Evolutionary conservation across 139 green algal genomes (phyloP).

Genomic region (Edaphochlamys debaryana): DNA sequence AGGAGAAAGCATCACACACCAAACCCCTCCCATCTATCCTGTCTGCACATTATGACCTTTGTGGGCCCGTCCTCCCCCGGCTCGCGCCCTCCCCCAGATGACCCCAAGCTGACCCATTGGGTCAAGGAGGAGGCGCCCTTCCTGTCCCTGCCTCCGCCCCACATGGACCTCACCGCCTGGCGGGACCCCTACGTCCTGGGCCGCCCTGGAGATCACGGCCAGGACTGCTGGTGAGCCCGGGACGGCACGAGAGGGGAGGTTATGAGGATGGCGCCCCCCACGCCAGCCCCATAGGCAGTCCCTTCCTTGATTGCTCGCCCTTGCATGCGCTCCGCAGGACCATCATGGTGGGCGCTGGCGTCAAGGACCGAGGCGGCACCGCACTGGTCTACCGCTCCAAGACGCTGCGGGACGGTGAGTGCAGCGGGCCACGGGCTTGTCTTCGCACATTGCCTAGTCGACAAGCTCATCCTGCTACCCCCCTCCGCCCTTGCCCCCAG

Average conservation of each 20-base stretch:
- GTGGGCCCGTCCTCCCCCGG: too few species aligned
- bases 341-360: slow-evolving; percentile 80
- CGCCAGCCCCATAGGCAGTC: too few species aligned
- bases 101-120: slow-evolving; percentile 67
- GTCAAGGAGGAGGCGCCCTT: slow-evolving; percentile 72
- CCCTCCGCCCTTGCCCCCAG: background rate
- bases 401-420: slow-evolving; percentile 4
- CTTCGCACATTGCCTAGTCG: background rate
- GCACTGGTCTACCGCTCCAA: slow-evolving; percentile 37
- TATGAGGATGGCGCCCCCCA: too few species aligned
- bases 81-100: slow-evolving; percentile 55
- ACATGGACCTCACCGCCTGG: slow-evolving; percentile 79
- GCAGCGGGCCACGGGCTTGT: background rate
- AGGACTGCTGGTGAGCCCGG: slow-evolving; percentile 17
- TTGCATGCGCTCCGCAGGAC: too few species aligned
- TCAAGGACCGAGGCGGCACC: slow-evolving; percentile 56
- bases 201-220: slow-evolving; percentile 15
- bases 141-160: slow-evolving; percentile 71
- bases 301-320: too few species aligned
- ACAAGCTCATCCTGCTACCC: background rate
- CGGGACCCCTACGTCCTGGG: slow-evolving; percentile 85
- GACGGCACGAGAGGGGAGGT: too few species aligned
- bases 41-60: too few species aligned
- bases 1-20: too few species aligned
- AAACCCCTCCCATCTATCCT: too few species aligned